Percentiles rank a stretch among this genome's conserved stretches.
Conservation (phyloP, 202 grass and related monocot species). For the Cymbopogon flexuosus region DNA sequence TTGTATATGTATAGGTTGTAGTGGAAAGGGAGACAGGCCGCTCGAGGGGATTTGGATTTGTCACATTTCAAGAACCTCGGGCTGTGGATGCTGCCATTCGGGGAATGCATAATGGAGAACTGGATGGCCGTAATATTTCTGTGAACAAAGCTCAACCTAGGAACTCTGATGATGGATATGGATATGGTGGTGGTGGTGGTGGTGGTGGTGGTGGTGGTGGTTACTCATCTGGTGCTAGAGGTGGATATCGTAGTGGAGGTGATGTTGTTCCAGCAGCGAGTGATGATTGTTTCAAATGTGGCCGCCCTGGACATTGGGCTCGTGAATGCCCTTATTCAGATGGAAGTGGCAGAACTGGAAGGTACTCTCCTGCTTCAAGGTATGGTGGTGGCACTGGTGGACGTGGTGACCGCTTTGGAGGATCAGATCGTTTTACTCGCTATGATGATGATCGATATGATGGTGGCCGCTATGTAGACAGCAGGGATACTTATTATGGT, state of each 20-base stretch:
- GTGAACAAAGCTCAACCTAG: conserved; percentile 94
- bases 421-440: conserved; percentile 63
- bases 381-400: conserved; percentile 44
- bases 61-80: conserved; percentile 73
- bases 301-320: conserved; percentile 85
- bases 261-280: conserved; percentile 32
- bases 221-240: conserved; percentile 50
- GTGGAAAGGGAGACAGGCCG: conserved; percentile 86
- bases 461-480: conserved; percentile 56
- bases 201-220: conserved; percentile 32
- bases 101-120: conserved; percentile 75
- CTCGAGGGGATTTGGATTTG: conserved; percentile 93
- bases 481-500: conserved; percentile 48
- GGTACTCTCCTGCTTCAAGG: conserved; percentile 52
- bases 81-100: conserved; percentile 70
- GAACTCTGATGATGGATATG: conserved; percentile 70
- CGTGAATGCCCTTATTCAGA: conserved; percentile 79
- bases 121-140: conserved; percentile 89
- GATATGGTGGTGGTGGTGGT: conserved; percentile 44
- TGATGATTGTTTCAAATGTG: conserved; percentile 97
- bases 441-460: conserved; percentile 92
- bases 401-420: conserved; percentile 64
- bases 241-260: conserved; percentile 49
- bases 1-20: conserved; percentile 79
- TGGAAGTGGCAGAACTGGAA: conserved; percentile 54